phyloP scores from a whole-genome alignment of 495 filamentous ascomycete species.

The Penicillium cataractarum region DNA sequence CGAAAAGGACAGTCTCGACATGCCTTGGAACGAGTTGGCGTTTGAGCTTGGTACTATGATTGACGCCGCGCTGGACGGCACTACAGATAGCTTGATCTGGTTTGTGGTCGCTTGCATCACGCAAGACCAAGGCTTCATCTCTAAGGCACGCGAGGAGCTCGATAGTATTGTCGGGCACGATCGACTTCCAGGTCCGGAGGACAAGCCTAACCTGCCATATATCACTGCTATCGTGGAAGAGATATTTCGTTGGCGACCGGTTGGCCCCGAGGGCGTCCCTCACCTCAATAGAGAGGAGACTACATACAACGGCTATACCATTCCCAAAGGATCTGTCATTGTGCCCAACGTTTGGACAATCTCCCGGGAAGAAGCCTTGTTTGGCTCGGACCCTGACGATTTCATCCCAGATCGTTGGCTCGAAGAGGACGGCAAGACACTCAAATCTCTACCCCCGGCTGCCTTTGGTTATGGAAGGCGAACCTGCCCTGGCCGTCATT shows the following conservation, averaged over 20 bases:
- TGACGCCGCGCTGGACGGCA: constrained; percentile 25
- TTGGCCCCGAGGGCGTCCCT: constrained; percentile 41
- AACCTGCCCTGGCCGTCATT: constrained; percentile 31
- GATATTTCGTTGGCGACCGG: constrained; percentile 55
- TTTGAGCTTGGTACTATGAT: constrained; percentile 29
- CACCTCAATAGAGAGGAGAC: background rate
- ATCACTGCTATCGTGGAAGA: constrained; percentile 55
- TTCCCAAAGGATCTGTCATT: constrained; percentile 4
- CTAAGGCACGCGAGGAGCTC: background rate
- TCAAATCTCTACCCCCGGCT: constrained; percentile 7
- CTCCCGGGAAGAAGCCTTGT: constrained; percentile 15
- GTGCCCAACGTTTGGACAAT: constrained; percentile 12
- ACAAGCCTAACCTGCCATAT: constrained; percentile 50
- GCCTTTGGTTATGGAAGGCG: constrained; percentile 38
- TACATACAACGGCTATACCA: background rate
- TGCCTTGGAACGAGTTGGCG: constrained; percentile 22
- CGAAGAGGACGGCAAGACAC: constrained; percentile 20
- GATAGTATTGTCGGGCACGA: background rate
- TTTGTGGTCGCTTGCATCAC: constrained; percentile 26
- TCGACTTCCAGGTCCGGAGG: constrained; percentile 31
- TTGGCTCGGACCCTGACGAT: constrained; percentile 20
- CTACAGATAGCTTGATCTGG: constrained; percentile 18
- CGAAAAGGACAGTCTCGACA: constrained; percentile 11
- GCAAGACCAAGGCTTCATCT: constrained; percentile 7
- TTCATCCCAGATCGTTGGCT: constrained; percentile 37